phyloP scores from a whole-genome alignment of 1,139 yeast genomes.

The Nakaseomyces bracarensis region DNA sequence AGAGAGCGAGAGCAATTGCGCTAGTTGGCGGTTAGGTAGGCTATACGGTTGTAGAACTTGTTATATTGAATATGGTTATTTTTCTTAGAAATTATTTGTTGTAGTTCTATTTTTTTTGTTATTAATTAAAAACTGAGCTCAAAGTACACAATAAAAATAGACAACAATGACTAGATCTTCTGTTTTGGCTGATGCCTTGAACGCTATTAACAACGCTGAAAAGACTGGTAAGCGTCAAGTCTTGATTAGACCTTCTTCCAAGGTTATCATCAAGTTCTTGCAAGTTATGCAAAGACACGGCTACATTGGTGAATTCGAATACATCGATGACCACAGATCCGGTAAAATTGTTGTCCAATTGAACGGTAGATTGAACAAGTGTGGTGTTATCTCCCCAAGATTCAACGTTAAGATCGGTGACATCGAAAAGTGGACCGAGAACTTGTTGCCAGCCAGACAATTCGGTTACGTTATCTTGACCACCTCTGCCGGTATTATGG shows the following conservation, averaged over 20 bases:
- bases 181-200: conserved; percentile 98
- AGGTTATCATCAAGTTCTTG: conserved; percentile 94
- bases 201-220: conserved; percentile 98
- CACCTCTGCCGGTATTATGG: conserved; percentile 99
- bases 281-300: conserved; percentile 98
- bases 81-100: no score
- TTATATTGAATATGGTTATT: no score
- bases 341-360: conserved; percentile 95
- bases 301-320: conserved; percentile 98
- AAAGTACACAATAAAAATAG: not conserved
- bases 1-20: not conserved
- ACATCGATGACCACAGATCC: conserved; percentile 98
- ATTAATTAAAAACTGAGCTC: not conserved
- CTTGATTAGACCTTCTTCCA: conserved; percentile 95
- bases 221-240: conserved; percentile 99
- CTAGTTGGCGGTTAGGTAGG: not conserved
- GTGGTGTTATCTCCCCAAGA: conserved; percentile 98
- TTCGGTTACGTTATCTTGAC: conserved; percentile 95
- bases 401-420: conserved; percentile 90
- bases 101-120: no score
- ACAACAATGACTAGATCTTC: conserved; percentile 90
- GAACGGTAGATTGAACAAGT: conserved; percentile 97
- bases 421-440: conserved; percentile 96
- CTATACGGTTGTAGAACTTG: no score
- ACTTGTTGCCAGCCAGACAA: conserved; percentile 97